Conservation (phyloP, 2,329 filamentous ascomycete genomes). For the Lachnellula cervina region DNA sequence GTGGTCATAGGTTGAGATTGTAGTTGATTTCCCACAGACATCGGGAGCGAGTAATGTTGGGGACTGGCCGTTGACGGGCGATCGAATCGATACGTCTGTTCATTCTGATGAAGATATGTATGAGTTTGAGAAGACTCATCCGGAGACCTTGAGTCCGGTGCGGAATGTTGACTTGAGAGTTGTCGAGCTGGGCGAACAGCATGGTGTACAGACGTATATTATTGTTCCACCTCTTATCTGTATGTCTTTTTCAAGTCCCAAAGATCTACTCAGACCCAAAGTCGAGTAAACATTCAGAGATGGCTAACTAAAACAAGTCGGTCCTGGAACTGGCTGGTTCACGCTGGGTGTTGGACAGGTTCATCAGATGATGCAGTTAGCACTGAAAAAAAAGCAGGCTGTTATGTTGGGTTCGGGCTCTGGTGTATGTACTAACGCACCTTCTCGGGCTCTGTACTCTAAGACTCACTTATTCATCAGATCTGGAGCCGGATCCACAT, state of each 20-base stretch:
- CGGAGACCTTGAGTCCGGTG: conserved; percentile 36
- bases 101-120: conserved; percentile 45
- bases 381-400: conserved; percentile 30
- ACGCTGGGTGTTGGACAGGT: conserved; percentile 38
- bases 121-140: conserved; percentile 33
- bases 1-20: neutral
- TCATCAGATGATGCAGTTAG: conserved; percentile 31
- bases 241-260: conserved; percentile 1
- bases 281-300: neutral
- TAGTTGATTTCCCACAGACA: neutral
- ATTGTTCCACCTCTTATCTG: conserved; percentile 45
- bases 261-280: too few relatives aligned
- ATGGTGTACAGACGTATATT: conserved; percentile 41
- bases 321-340: conserved; percentile 39
- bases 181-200: conserved; percentile 35
- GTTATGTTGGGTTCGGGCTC: conserved; percentile 35
- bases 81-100: conserved; percentile 28
- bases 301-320: conserved; percentile 25
- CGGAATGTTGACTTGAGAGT: conserved; percentile 42
- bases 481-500: conserved; percentile 43
- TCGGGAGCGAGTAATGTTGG: conserved; percentile 24
- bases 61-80: conserved; percentile 36
- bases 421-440: conserved; percentile 11
- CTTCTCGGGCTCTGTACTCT: neutral
- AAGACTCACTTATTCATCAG: conserved; percentile 2